Evolutionary conservation across 2,329 filamentous ascomycete species (phyloP).

Genomic region (Nemania sp.): DNA sequence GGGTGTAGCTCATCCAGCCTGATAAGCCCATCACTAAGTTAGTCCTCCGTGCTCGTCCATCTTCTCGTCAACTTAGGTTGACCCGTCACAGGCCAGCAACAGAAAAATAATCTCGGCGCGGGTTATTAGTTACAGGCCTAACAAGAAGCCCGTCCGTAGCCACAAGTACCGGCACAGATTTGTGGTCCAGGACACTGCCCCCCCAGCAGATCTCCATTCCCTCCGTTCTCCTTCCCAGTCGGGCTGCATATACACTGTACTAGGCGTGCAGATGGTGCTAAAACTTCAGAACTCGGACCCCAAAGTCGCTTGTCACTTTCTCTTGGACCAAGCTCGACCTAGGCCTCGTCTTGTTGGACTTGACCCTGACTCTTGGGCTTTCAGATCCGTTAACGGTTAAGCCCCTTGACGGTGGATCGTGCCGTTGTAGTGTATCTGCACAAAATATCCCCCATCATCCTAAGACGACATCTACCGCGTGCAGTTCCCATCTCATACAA

Average conservation of each 20-base stretch:
- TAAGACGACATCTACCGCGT: slow-evolving; percentile 41
- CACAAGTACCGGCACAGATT: slow-evolving; percentile 36
- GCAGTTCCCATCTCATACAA: slow-evolving; percentile 40
- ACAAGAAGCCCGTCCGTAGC: slow-evolving; percentile 23
- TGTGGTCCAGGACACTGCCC: slow-evolving; percentile 32
- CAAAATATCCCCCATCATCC: slow-evolving; percentile 40
- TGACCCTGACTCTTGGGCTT: slow-evolving; percentile 29
- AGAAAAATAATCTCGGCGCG: slow-evolving; percentile 25
- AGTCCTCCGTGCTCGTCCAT: slow-evolving; percentile 20
- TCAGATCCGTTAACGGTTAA: slow-evolving; percentile 35
- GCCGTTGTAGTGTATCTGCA: slow-evolving; percentile 34
- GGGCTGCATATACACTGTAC: slow-evolving; percentile 40
- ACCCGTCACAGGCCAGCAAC: slow-evolving; percentile 25
- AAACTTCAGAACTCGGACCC: slow-evolving; percentile 40
- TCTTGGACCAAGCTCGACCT: slow-evolving; percentile 34
- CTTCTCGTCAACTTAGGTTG: slow-evolving; percentile 23
- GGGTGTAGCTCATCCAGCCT: slow-evolving; percentile 5
- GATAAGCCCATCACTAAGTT: slow-evolving; percentile 14
- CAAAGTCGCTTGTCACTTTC: slow-evolving; percentile 35
- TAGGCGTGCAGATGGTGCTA: slow-evolving; percentile 35
- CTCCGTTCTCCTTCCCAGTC: slow-evolving; percentile 41
- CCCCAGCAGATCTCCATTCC: slow-evolving; percentile 39
- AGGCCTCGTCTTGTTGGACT: slow-evolving; percentile 37
- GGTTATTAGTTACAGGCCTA: slow-evolving; percentile 25
- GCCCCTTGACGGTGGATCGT: slow-evolving; percentile 38